Conservation (phyloP, 306 rosid genomes). For the Vigna nakashimae region DNA sequence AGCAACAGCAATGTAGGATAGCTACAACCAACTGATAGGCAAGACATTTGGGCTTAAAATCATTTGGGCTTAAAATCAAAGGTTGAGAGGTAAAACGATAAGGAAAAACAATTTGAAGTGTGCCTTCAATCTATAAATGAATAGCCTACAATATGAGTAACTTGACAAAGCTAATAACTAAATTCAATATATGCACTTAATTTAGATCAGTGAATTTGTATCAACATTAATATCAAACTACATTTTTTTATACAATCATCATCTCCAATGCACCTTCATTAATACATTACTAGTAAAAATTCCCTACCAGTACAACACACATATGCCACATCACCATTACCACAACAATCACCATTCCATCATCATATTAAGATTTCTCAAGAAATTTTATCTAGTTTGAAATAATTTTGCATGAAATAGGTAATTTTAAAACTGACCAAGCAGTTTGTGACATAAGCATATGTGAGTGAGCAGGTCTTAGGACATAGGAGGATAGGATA, state of each 20-base stretch:
- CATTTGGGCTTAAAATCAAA: background rate
- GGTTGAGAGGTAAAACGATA: background rate
- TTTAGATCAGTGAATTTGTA: constrained; percentile 1
- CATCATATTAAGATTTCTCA: background rate
- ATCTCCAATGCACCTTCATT: background rate
- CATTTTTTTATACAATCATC: background rate
- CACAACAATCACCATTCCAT: background rate
- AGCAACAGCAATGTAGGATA: background rate
- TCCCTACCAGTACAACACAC: background rate
- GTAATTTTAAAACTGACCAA: background rate
- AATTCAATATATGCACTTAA: background rate
- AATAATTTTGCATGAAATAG: background rate
- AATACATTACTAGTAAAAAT: background rate
- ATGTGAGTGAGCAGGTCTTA: background rate
- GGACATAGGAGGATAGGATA: too few relatives aligned
- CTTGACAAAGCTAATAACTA: constrained; percentile 9
- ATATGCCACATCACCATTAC: background rate
- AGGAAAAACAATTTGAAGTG: constrained; percentile 21
- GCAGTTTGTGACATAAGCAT: background rate
- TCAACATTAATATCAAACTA: background rate
- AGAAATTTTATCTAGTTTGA: background rate
- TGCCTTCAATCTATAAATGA: background rate
- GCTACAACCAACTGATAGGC: background rate
- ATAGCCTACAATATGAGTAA: background rate
- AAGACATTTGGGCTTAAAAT: background rate